Base-by-base conservation (phyloP, 2,329 filamentous ascomycete genomes). In the Venturia carpophila region DNA sequence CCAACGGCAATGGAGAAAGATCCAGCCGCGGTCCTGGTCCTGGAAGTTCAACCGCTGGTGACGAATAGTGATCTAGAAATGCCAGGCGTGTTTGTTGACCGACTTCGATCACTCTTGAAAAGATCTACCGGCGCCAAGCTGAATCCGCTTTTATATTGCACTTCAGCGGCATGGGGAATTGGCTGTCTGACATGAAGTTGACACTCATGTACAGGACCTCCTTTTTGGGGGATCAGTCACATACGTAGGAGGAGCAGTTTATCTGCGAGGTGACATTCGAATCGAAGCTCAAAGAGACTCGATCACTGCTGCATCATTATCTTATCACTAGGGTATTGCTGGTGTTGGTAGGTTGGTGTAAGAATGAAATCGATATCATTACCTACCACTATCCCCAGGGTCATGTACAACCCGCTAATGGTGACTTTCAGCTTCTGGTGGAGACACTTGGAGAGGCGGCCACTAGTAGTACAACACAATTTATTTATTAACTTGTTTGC, bases 121-220 rank as follows among this genome's bases (percentile, higher is more conserved):
- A 42, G 42, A 47, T 21, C 60, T 42, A 62, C 60, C 60, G 42
- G 39, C 60, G 60, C 58, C 37, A 61, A 61, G 34, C 19, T 34
- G 37, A 27, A 10, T 10, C n/a, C 10, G 52, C 7, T 37, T 56
- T 56, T 56, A 27, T 34, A 56, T 37, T 56, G 52, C 52, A 58
- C 2, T 37, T 58, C 19, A 58, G 52, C 52, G 27, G 52, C 52
- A 58, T 56, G 52, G 52, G 52, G 15, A 58, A 37, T 10, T 37
- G 30, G n/a, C 27, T 58, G 27, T 34, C 9, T 58, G 52, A 21
- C 30, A 37, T n/a, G 1, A 37, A 37, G 49, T 34, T 24, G 24
- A 34, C 10, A 58, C 30, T 37, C 15, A 58, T 13, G 52, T 58
- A 37, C 30, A 58, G 52, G 52, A n/a, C 3, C 19, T 58, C 3